Evolutionary conservation across 2,329 filamentous ascomycete genomes (phyloP).

Genomic region (Claviceps sp.): DNA sequence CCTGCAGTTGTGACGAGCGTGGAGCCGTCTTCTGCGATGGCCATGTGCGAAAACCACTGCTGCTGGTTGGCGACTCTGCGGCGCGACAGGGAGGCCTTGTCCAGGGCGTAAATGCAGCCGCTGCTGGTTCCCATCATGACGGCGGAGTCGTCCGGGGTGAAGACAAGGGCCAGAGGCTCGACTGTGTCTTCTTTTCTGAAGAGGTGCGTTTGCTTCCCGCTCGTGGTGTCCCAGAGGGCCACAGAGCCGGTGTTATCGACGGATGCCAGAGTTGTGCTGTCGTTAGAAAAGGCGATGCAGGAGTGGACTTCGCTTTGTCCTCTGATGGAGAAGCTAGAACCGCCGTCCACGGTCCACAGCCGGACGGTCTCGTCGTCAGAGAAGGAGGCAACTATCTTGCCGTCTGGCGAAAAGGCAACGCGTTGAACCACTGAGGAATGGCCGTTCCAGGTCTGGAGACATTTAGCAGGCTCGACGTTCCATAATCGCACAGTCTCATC

Average conservation of each 20-base stretch:
- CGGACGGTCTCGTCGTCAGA: conserved; percentile 8
- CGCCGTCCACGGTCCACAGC: conserved; percentile 8
- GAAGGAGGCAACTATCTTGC: conserved; percentile 9
- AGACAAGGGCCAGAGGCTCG: conserved; percentile 3
- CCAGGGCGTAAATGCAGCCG: conserved; percentile 6
- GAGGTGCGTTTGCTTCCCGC: conserved; percentile 2
- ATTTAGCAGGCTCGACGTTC: conserved; percentile 1
- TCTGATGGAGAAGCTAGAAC: conserved; percentile 8
- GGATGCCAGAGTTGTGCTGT: conserved; percentile 8
- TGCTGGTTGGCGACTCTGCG: conserved; percentile 6
- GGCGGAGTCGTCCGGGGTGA: conserved; percentile 3
- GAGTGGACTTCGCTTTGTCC: conserved; percentile 7
- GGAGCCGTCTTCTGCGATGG: conserved; percentile 1
- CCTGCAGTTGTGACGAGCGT: conserved; percentile 6
- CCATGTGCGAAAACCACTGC: conserved; percentile 6
- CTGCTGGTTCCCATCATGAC: conserved; percentile 4
- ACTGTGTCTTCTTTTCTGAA: conserved; percentile 2
- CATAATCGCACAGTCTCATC: conserved; percentile 6
- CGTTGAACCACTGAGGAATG: conserved; percentile 5
- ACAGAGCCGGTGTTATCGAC: conserved; percentile 7
- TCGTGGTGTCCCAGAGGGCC: conserved; percentile 8
- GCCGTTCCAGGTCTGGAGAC: conserved; percentile 10
- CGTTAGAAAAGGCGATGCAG: conserved; percentile 9
- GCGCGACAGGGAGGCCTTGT: conserved; percentile 1
- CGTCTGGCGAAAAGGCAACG: conserved; percentile 11